These are phyloP conservation scores for Pyrus hybrid DNA, from an alignment of 331 rosid genomes.

Conservation along the genomic window DNA sequence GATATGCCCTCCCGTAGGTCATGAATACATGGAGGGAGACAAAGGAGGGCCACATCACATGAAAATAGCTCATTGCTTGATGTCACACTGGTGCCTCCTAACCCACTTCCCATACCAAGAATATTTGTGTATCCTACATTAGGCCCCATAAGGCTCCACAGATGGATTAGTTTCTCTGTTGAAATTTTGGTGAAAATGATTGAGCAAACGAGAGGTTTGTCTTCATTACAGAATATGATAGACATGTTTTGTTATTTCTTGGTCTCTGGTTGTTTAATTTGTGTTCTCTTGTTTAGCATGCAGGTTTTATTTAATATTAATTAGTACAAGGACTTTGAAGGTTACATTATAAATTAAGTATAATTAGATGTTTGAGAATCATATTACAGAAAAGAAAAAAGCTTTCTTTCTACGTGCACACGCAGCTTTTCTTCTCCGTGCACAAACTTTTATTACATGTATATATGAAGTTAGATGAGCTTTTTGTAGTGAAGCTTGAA, in stretches of 20 bases:
- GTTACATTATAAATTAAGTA: not conserved
- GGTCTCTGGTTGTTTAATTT: not conserved
- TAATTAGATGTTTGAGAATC: not conserved
- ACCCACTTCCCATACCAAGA: constrained; percentile 34
- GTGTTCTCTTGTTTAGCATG: no score
- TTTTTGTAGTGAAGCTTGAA: not conserved
- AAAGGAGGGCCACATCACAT: constrained; percentile 49
- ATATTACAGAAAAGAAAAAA: not conserved
- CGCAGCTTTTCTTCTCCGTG: no score
- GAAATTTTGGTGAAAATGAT: constrained; percentile 37
- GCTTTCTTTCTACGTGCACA: no score
- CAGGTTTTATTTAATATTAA: no score
- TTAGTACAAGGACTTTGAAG: no score
- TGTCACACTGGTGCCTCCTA: constrained; percentile 22
- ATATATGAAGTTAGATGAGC: not conserved
- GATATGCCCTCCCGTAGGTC: constrained; percentile 28
- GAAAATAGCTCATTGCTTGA: constrained; percentile 54
- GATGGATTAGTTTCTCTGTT: constrained; percentile 18
- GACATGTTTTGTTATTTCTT: not conserved
- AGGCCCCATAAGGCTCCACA: constrained; percentile 41
- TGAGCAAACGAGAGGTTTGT: constrained; percentile 42
- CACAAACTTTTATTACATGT: not conserved
- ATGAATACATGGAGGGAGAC: constrained; percentile 41
- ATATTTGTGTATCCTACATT: constrained; percentile 17
- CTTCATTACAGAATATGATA: constrained; percentile 25